These are phyloP conservation scores for Lipomyces yamadae DNA, from an alignment of 805 yeast species.

Conservation along the genomic window DNA sequence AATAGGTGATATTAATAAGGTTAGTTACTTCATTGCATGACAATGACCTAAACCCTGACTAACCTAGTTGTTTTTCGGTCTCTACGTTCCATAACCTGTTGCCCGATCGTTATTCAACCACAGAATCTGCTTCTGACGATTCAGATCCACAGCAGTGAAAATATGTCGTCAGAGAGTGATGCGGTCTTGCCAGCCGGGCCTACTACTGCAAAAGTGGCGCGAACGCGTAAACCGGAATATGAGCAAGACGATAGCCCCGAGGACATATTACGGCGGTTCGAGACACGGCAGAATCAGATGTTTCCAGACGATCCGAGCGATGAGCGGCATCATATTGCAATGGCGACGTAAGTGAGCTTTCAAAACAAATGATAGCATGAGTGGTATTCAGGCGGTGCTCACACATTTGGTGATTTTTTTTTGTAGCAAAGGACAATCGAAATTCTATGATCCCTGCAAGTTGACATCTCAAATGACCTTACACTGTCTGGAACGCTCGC, in stretches of 20 bases:
- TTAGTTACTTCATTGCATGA: too few relatives aligned
- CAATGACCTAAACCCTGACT: too few relatives aligned
- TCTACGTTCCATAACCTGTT: too few relatives aligned
- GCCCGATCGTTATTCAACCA: background rate
- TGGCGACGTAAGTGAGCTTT: constrained; percentile 51
- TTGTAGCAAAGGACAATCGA: constrained; percentile 68
- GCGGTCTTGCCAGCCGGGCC: background rate
- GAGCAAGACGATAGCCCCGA: constrained; percentile 17
- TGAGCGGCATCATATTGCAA: constrained; percentile 66
- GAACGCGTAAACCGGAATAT: background rate
- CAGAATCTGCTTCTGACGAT: background rate
- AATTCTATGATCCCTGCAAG: constrained; percentile 91
- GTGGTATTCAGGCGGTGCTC: background rate
- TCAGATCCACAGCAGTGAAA: background rate
- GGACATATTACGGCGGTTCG: constrained; percentile 22
- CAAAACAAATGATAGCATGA: background rate
- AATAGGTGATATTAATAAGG: too few relatives aligned
- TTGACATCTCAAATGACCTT: constrained; percentile 87
- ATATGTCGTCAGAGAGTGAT: background rate
- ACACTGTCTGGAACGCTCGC: constrained; percentile 78
- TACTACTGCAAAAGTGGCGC: background rate
- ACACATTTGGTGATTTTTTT: background rate
- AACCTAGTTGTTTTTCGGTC: too few relatives aligned
- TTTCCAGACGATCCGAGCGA: constrained; percentile 90
- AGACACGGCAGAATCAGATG: constrained; percentile 51